Percentiles rank a stretch among this genome's conserved stretches.
Evolutionary conservation across 2,329 filamentous ascomycete species (phyloP).

Genomic region (Blastomyces parvus): DNA sequence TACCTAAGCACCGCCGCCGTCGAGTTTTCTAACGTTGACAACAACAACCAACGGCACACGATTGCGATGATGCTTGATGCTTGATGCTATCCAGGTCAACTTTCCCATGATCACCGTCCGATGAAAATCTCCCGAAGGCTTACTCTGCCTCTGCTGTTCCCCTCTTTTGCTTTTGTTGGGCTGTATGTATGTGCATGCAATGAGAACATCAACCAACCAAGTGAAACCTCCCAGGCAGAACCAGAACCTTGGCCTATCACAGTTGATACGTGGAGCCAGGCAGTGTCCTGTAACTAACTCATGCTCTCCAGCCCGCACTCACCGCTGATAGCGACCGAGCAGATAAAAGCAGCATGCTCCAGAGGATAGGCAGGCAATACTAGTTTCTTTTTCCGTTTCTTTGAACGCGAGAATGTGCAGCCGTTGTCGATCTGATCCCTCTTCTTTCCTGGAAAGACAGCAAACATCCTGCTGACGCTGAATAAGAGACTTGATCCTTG

Average conservation of each 20-base stretch:
- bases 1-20: background rate
- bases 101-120: background rate
- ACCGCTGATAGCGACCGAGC: background rate
- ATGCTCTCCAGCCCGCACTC: background rate
- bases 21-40: no score
- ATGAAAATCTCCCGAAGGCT: background rate
- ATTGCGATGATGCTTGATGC: no score
- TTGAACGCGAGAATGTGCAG: background rate
- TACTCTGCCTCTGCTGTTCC: background rate
- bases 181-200: no score
- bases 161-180: no score
- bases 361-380: no score
- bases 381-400: background rate
- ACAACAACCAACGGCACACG: no score
- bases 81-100: no score
- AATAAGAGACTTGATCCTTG: background rate
- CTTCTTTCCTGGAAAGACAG: no score
- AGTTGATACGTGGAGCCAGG: background rate
- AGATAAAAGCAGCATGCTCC: background rate
- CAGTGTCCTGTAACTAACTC: background rate
- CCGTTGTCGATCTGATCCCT: no score
- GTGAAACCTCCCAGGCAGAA: no score
- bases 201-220: background rate
- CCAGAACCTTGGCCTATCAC: background rate
- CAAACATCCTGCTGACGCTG: no score